Conservation (phyloP, 2,329 filamentous ascomycete genomes). For the Dactylellina parvicollis region DNA sequence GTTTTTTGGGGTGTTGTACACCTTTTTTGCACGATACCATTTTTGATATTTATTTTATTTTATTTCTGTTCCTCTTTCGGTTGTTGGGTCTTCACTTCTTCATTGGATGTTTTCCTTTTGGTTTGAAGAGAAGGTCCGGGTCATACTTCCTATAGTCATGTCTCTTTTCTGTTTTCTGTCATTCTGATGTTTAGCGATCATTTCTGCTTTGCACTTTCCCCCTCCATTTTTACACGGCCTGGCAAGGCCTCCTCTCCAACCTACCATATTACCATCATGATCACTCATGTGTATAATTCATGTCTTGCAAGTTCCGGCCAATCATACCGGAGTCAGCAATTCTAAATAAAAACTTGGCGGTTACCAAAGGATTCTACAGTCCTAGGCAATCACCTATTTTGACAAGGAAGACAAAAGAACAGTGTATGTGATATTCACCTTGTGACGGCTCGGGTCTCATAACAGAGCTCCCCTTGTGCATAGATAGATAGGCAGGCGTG, state of each 20-base stretch:
- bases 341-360: conserved; percentile 12
- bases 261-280: neutral
- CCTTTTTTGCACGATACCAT: conserved; percentile 17
- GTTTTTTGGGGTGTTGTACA: neutral
- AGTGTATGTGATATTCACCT: neutral
- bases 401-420: conserved; percentile 15
- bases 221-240: conserved; percentile 28
- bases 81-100: conserved; percentile 27
- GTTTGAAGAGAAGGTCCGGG: conserved; percentile 15
- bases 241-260: conserved; percentile 9
- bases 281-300: conserved; percentile 34
- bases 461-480: conserved; percentile 3
- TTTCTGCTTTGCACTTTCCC: conserved; percentile 10
- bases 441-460: conserved; percentile 7
- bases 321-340: neutral
- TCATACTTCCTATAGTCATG: conserved; percentile 24
- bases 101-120: conserved; percentile 41
- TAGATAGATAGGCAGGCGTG: neutral
- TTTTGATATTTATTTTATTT: conserved; percentile 3
- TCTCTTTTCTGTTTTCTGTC: conserved; percentile 8
- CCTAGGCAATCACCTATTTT: conserved; percentile 28
- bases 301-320: conserved; percentile 2
- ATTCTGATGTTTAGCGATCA: conserved; percentile 42
- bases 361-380: conserved; percentile 12
- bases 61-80: neutral